Evolutionary conservation across 495 filamentous ascomycete species (phyloP), one percentile per base, ranked within the genome.

Genomic region (Aspergillus wentii): DNA sequence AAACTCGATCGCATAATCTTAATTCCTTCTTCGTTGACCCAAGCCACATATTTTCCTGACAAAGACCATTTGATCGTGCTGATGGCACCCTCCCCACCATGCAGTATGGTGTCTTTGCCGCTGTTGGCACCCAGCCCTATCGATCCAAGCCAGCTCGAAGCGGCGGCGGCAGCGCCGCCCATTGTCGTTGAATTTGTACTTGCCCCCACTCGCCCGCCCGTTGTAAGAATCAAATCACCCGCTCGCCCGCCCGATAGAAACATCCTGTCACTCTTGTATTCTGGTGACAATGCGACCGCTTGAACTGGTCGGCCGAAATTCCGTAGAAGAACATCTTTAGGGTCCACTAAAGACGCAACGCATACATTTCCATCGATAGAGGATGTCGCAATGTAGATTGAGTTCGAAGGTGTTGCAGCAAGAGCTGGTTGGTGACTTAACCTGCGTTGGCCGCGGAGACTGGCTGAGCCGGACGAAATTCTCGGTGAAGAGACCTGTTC

Each of bases 351-450:
- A 1, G 89, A 94, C 30, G 83, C 76, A 15, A 97, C 76, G 43
- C 92, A 96, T 7, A 97, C 84, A 47, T 95, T 89, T 17, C 92
- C 92, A 56, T 98, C 92, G 48, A 95, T 88, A 0, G 94, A 97
- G 11, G 94, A 86, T 2, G 88, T 90, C 2, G 83, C 92, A 43
- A 97, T 88, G 61, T 92, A 82, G 29, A 96, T 92, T 25, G 82
- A 81, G 46, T 95, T 95, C 6, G 85, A 88, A 0, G 87, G 82
- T 5, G 71, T 85, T 20, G 78, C 71, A 3, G 85, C 78, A 7
- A 91, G 27, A 8, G 40, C 8, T 8, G 44, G 25, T 25, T 68
- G 15, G 46, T 68, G 22, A 54, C 56, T 46, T 72, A 68, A 48
- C 46, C 66, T 68, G 33, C 68, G 51, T 55, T 68, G 62, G 35